phyloP scores from a whole-genome alignment of 768 basidiomycete species.

The Tulasnella sp. region DNA sequence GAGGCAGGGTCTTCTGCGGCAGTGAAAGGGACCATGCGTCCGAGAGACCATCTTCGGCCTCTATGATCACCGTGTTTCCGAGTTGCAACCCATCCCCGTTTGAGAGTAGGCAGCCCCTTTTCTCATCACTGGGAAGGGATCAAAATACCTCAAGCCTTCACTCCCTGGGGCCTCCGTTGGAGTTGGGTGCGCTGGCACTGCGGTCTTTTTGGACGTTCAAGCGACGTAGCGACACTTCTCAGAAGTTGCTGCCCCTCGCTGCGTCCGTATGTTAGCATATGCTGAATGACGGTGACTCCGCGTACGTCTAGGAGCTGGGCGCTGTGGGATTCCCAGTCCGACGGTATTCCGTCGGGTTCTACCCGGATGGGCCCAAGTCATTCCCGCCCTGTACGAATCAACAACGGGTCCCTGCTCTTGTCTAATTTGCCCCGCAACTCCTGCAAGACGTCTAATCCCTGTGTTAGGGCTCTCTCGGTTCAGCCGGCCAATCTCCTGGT shows the following conservation, averaged over 20 bases:
- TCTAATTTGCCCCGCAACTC: conserved; percentile 13
- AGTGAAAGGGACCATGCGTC: conserved; percentile 5
- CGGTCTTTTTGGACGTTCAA: conserved; percentile 4
- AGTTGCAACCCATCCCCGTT: conserved; percentile 8
- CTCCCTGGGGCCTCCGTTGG: background rate
- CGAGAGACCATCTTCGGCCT: background rate
- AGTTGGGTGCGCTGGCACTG: background rate
- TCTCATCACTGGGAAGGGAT: background rate
- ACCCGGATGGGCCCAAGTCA: background rate
- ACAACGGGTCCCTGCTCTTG: background rate
- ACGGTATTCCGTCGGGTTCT: background rate
- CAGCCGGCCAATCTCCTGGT: background rate
- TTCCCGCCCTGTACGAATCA: conserved; percentile 1
- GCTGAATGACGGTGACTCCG: background rate
- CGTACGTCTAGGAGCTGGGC: conserved; percentile 7
- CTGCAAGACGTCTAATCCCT: conserved; percentile 3
- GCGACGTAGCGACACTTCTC: background rate
- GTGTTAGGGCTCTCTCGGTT: background rate
- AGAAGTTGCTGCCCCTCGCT: background rate
- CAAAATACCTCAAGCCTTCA: conserved; percentile 14
- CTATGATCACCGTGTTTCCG: conserved; percentile 4
- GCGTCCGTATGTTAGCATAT: background rate
- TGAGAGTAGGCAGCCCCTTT: background rate
- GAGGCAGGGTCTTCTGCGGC: conserved; percentile 3
- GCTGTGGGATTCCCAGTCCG: background rate